Percentiles rank a stretch among this genome's conserved stretches.
phyloP scores from a whole-genome alignment of 2,329 filamentous ascomycete species.

The Claviceps digitariae region DNA sequence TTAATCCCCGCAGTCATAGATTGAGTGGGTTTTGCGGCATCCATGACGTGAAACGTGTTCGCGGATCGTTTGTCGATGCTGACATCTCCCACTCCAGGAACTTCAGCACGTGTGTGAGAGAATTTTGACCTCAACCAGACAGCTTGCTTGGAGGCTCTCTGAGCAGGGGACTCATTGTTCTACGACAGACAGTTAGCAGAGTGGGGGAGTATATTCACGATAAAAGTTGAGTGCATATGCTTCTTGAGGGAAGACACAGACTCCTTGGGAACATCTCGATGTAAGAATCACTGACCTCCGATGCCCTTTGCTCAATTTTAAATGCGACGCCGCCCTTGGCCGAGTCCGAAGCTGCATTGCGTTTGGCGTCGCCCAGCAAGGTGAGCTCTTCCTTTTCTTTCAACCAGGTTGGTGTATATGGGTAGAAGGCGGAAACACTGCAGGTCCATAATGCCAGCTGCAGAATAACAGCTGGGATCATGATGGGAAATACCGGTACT shows the following conservation, averaged over 20 bases:
- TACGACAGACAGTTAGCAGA: not conserved
- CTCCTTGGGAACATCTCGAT: not conserved
- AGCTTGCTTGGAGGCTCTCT: constrained; percentile 8
- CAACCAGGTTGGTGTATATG: constrained; percentile 27
- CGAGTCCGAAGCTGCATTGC: constrained; percentile 8
- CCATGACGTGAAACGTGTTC: constrained; percentile 34
- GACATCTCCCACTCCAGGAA: not conserved
- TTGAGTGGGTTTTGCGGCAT: constrained; percentile 30
- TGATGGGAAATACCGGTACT: constrained; percentile 15
- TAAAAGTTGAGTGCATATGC: constrained; percentile 9
- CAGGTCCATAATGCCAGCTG: constrained; percentile 35
- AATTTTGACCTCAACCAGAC: constrained; percentile 8
- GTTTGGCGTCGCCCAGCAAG: constrained; percentile 11
- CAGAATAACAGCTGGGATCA: constrained; percentile 26
- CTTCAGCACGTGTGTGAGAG: not conserved
- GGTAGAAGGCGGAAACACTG: constrained; percentile 33
- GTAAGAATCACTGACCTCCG: constrained; percentile 4
- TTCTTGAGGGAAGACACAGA: not conserved
- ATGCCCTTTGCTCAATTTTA: constrained; percentile 25
- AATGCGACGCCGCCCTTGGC: constrained; percentile 21
- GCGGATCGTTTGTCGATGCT: constrained; percentile 18
- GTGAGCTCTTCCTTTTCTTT: constrained; percentile 15
- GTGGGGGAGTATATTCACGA: constrained; percentile 9
- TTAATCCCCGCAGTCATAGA: constrained; percentile 40
- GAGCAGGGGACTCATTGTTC: constrained; percentile 2